Percentiles rank a stretch among this genome's conserved stretches.
phyloP scores from a whole-genome alignment of 2,329 filamentous ascomycete genomes.

The Grosmannia penicillata region DNA sequence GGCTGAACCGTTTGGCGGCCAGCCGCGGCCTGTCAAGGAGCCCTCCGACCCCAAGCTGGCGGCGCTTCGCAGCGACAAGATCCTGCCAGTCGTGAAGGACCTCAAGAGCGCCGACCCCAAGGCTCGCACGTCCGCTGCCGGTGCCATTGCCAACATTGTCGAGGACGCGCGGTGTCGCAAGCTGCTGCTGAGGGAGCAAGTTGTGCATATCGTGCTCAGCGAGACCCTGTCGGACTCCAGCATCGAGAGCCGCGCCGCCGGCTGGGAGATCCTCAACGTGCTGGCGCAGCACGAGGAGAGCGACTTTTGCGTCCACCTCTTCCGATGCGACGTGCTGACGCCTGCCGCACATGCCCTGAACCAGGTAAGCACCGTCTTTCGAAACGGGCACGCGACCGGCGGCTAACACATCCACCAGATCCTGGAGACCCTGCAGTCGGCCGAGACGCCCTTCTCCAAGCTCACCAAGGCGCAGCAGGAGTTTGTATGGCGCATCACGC shows the following conservation, averaged over 20 bases:
- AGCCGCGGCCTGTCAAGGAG: conserved; percentile 30
- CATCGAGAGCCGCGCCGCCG: conserved; percentile 47
- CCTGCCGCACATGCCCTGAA: conserved; percentile 42
- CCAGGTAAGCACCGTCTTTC: conserved; percentile 24
- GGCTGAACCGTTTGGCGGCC: conserved; percentile 31
- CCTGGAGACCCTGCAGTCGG: conserved; percentile 20
- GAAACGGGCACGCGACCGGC: neutral
- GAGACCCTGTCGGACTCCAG: conserved; percentile 49
- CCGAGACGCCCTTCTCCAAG: conserved; percentile 28
- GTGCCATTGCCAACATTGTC: conserved; percentile 45
- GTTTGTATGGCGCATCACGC: conserved; percentile 37
- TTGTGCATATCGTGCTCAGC: conserved; percentile 47
- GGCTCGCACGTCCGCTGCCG: conserved; percentile 42
- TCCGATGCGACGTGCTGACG: conserved; percentile 43
- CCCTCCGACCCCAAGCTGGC: conserved; percentile 49
- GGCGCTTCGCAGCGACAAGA: conserved; percentile 45
- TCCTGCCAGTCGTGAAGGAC: conserved; percentile 47
- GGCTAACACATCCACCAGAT: neutral
- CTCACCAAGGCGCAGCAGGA: conserved; percentile 36
- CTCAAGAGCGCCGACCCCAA: conserved; percentile 44
- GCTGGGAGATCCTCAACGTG: conserved; percentile 51
- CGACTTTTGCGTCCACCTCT: conserved; percentile 53
- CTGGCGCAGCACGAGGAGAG: conserved; percentile 48
- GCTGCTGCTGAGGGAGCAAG: conserved; percentile 49
- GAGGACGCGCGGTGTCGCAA: conserved; percentile 48